A percentile compares a stretch with the other conserved stretches of the same genome.
These are phyloP conservation scores for Exophiala alcalophila DNA, from an alignment of 2,329 filamentous ascomycete genomes.

Conservation along the genomic window DNA sequence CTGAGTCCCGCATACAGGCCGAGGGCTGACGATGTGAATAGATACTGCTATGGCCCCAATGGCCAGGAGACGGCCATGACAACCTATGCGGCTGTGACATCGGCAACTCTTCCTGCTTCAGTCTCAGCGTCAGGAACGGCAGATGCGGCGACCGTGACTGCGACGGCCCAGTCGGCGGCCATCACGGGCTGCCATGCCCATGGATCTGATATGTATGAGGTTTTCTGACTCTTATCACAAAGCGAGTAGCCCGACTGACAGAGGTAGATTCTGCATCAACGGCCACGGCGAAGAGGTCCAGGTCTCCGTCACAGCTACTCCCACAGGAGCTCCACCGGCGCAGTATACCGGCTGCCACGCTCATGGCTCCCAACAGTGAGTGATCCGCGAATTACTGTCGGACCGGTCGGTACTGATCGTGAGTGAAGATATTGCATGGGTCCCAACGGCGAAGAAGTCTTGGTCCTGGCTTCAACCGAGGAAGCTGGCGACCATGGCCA, in stretches of 20 bases:
- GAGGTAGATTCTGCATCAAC: conserved; percentile 33
- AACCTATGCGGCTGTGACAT: conserved; percentile 27
- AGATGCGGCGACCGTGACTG: conserved; percentile 35
- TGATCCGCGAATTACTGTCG: conserved; percentile 10
- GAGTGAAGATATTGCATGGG: conserved; percentile 67
- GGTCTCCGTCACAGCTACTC: conserved; percentile 48
- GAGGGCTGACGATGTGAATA: conserved; percentile 7
- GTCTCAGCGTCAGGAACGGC: too few relatives aligned
- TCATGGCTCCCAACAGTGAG: conserved; percentile 59
- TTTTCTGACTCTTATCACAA: neutral
- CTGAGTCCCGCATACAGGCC: neutral
- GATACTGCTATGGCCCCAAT: conserved; percentile 34
- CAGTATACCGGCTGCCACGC: conserved; percentile 64
- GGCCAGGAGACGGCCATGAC: conserved; percentile 32
- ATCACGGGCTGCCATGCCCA: conserved; percentile 55
- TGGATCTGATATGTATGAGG: conserved; percentile 42
- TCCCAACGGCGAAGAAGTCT: conserved; percentile 59
- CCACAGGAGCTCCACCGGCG: conserved; percentile 56
- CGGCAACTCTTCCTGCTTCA: conserved; percentile 21
- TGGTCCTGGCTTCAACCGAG: conserved; percentile 46
- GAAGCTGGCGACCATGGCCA: conserved; percentile 26
- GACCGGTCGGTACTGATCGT: too few relatives aligned
- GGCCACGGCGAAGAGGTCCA: conserved; percentile 38
- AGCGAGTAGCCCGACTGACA: conserved; percentile 30
- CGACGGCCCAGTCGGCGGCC: conserved; percentile 42